Base-by-base conservation (phyloP, 257 asterid genomes). In the Marsdenia floribunda region DNA sequence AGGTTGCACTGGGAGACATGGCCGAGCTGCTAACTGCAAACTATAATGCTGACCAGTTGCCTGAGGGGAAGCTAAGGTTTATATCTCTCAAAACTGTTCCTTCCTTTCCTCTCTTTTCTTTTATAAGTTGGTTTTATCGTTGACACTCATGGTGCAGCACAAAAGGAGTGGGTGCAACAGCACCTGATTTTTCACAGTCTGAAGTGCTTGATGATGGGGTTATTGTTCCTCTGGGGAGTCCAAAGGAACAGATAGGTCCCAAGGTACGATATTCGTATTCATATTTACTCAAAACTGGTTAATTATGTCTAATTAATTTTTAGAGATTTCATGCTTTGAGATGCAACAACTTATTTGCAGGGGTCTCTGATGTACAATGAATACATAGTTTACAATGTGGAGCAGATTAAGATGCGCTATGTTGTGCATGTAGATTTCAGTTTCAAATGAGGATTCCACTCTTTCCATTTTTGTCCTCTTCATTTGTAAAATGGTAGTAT, bases 1-100 rank as follows among this genome's bases (percentile, higher is more conserved):
- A 93, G 98, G 98, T 93, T 84, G 96, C 98, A 68, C 85, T 93
- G 63, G 97, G 98, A 61, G 97, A 93, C 83, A 93, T 93, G 97
- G 93, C 90, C 76, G 98, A 91, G 85, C 85, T 91, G 68, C 82
- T 35, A 61, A 47, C 75, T 24, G 83, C 96, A 69, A 77, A 91
- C 73, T 90, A 80, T 75, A 8, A 87, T 61, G 97, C 97, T 7
- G 93, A 90, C 91, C 89, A 89, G 78, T 86, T 93, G 80, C 97
- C 96, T 22, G 67, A 77, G 26, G 94, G 97, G 77, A 93, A 89
- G 87, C 96, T 93, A 37, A 93, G 98, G 98, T 93, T 64, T 64
- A 38, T 4, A 68, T 61, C 68, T 80, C 60, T 58, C 33, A 0
- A 0, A 38, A 38, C 42, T 38, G 42, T 38, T 44, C 12, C 10